Conservation (phyloP, 805 yeast genomes). For the Candida bentonensis region DNA sequence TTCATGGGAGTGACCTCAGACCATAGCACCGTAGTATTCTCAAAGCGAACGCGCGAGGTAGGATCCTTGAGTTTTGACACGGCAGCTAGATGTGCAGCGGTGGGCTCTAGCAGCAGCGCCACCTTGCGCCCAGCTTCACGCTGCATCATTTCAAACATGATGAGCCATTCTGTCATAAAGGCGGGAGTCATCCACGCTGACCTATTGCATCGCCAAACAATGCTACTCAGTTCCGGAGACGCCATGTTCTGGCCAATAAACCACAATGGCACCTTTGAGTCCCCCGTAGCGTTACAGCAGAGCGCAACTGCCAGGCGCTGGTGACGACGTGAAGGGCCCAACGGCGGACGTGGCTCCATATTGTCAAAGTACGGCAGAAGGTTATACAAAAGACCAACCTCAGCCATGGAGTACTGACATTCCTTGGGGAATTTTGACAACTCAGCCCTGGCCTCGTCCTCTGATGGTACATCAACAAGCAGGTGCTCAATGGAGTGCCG, state of each 20-base stretch:
- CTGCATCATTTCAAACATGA: not conserved
- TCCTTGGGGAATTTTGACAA: not conserved
- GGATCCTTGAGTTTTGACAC: not conserved
- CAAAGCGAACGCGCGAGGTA: not conserved
- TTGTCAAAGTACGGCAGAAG: not conserved
- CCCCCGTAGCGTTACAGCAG: not conserved
- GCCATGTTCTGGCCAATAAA: not conserved
- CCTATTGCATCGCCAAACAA: not conserved
- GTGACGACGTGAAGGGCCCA: not conserved
- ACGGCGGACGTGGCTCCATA: not conserved
- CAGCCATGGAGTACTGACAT: not conserved
- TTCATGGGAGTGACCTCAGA: not conserved
- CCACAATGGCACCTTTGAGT: not conserved
- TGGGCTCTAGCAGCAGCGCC: not conserved
- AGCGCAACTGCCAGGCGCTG: not conserved
- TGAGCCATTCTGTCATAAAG: not conserved
- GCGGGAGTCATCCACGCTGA: not conserved
- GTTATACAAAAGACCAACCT: not conserved
- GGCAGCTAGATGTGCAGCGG: not conserved
- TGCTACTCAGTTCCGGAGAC: not conserved
- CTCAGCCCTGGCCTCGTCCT: not conserved
- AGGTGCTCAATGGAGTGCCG: not conserved
- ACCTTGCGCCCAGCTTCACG: not conserved
- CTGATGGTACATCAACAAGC: not conserved
- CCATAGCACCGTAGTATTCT: not conserved